A percentile compares a stretch with the other conserved stretches of the same genome.
phyloP scores from a whole-genome alignment of 2,329 filamentous ascomycete genomes.

The Paraphoma sp. region DNA sequence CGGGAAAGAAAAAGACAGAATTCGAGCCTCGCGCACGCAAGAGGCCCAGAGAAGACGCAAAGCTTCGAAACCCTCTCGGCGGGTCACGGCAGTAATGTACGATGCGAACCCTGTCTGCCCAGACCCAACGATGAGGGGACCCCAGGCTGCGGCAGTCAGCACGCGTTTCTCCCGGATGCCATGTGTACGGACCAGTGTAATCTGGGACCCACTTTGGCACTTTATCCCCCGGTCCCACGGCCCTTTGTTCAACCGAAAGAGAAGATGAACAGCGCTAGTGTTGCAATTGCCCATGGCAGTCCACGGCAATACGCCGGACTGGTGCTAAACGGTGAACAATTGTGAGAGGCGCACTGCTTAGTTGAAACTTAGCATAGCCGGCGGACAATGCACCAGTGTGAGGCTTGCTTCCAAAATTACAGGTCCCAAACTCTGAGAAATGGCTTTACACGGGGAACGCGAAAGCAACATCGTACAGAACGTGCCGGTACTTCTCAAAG shows the following conservation, averaged over 20 bases:
- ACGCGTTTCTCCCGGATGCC: conserved; percentile 6
- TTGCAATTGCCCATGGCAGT: conserved; percentile 11
- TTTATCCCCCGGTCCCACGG: conserved; percentile 8
- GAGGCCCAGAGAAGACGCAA: background rate
- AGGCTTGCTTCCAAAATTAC: background rate
- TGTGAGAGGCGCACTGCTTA: background rate
- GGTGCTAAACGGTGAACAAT: background rate
- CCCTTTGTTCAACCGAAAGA: conserved; percentile 10
- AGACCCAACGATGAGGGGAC: conserved; percentile 8
- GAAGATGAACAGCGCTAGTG: background rate
- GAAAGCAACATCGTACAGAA: background rate
- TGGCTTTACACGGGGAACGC: background rate
- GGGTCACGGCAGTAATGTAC: conserved; percentile 32
- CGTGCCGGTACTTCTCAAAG: background rate
- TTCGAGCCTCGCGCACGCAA: conserved; percentile 14
- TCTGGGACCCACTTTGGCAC: conserved; percentile 18
- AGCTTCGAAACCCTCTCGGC: background rate
- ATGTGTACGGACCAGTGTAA: conserved; percentile 9
- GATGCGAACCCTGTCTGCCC: conserved; percentile 8
- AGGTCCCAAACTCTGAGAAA: background rate
- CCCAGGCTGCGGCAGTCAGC: conserved; percentile 1
- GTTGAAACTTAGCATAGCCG: conserved; percentile 9
- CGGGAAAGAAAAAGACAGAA: conserved; percentile 6
- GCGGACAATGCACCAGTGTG: background rate
- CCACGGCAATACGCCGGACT: background rate